Percentiles rank a stretch among this genome's conserved stretches.
Evolutionary conservation across 2,329 filamentous ascomycete species (phyloP).

Genomic region (Exophiala dermatitidis): DNA sequence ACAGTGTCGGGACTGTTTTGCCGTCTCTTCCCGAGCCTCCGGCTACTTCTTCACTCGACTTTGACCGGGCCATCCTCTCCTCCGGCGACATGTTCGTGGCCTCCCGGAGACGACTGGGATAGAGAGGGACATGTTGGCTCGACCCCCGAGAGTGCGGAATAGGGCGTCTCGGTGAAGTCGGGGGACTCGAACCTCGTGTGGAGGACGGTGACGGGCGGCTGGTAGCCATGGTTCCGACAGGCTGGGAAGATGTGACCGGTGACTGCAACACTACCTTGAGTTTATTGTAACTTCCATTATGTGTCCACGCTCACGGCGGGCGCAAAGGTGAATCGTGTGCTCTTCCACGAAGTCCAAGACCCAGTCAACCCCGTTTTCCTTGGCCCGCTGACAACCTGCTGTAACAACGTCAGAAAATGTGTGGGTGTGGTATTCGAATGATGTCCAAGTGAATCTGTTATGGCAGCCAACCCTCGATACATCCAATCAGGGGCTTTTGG

Average conservation of each 20-base stretch:
- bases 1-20: constrained; percentile 8
- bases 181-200: constrained; percentile 9
- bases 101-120: constrained; percentile 25
- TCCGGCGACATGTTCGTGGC: constrained; percentile 24
- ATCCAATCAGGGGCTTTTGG: background rate
- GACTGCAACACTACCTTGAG: background rate
- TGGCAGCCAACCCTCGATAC: background rate
- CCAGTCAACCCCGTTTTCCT: background rate
- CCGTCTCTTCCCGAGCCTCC: background rate
- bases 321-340: background rate
- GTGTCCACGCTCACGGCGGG: background rate
- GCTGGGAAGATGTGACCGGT: background rate
- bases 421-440: background rate
- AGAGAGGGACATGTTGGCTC: constrained; percentile 20
- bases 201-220: constrained; percentile 2
- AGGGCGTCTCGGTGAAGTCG: constrained; percentile 13
- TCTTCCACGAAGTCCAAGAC: background rate
- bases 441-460: background rate
- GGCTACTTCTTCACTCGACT: constrained; percentile 7
- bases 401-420: background rate
- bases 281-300: constrained; percentile 4
- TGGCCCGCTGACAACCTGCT: background rate
- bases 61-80: constrained; percentile 20
- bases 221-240: constrained; percentile 7
- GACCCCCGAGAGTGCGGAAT: constrained; percentile 6